Conservation (phyloP, 176 grass and related monocot genomes). For the Phoenix roebelenii region DNA sequence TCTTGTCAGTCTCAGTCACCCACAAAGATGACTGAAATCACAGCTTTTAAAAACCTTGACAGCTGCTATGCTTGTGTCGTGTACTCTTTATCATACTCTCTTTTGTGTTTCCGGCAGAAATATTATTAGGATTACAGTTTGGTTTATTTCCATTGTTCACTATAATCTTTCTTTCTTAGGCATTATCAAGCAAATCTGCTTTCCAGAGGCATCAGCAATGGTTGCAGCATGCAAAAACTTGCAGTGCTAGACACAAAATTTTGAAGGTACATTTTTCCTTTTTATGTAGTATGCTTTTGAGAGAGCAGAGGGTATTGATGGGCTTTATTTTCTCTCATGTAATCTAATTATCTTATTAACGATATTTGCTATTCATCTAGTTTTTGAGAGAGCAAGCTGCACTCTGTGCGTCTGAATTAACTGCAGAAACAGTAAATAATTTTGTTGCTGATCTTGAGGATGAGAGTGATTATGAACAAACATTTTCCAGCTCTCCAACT, state of each 20-base stretch:
- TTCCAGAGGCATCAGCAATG: constrained; percentile 84
- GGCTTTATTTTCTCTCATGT: neutral
- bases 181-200: constrained; percentile 78
- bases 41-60: too few species aligned
- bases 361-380: constrained; percentile 24
- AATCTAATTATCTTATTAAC: neutral
- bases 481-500: constrained; percentile 19
- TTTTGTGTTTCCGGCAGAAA: too few species aligned
- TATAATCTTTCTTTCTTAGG: constrained; percentile 27
- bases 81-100: too few species aligned
- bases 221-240: constrained; percentile 85
- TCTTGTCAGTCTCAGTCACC: too few species aligned
- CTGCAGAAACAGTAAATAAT: constrained; percentile 60
- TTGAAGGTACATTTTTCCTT: constrained; percentile 44
- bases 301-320: too few species aligned
- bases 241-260: constrained; percentile 93
- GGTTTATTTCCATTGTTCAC: neutral
- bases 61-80: too few species aligned
- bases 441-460: constrained; percentile 91
- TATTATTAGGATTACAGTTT: neutral
- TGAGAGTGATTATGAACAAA: constrained; percentile 44
- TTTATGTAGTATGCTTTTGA: too few species aligned
- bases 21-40: too few species aligned
- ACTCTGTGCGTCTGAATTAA: constrained; percentile 73
- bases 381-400: constrained; percentile 82